Percentiles rank a stretch among this genome's conserved stretches.
phyloP scores from a whole-genome alignment of 352 stramenopile species.

The Salisapilia sapeloensis region DNA sequence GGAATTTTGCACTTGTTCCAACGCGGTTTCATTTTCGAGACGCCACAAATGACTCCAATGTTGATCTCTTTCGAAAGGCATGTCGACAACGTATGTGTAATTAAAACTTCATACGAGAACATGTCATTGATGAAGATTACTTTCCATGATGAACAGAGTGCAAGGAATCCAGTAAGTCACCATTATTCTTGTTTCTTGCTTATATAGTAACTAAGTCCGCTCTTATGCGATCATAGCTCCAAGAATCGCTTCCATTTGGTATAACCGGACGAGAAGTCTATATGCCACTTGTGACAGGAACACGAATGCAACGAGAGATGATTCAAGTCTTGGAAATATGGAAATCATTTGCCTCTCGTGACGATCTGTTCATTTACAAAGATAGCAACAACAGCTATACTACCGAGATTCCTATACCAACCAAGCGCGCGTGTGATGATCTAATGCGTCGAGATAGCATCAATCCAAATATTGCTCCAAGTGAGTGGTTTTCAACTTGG shows the following conservation, averaged over 20 bases:
- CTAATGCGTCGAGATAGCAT: too few relatives aligned
- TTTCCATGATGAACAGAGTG: slow-evolving; percentile 15
- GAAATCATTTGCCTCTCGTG: too few relatives aligned
- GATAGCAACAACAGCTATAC: too few relatives aligned
- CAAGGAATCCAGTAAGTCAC: slow-evolving; percentile 8
- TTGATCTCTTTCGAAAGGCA: slow-evolving; percentile 43
- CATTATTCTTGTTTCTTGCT: too few relatives aligned
- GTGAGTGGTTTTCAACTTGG: too few relatives aligned
- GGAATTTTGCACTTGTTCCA: slow-evolving; percentile 36
- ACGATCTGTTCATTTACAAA: too few relatives aligned
- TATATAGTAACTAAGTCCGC: too few relatives aligned
- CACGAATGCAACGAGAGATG: slow-evolving; percentile 48
- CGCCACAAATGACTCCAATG: slow-evolving; percentile 31
- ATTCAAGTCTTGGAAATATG: slow-evolving; percentile 28
- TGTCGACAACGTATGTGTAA: slow-evolving; percentile 24
- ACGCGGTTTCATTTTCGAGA: slow-evolving; percentile 39
- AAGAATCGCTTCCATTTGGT: slow-evolving; percentile 17
- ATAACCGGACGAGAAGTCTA: slow-evolving; percentile 10
- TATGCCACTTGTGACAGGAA: slow-evolving; percentile 37
- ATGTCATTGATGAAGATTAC: slow-evolving; percentile 42
- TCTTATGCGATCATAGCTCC: too few relatives aligned
- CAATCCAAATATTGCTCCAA: too few relatives aligned
- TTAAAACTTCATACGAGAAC: slow-evolving; percentile 35
- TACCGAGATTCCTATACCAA: too few relatives aligned
- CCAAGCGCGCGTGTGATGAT: too few relatives aligned